These are phyloP conservation scores for Fraxinus ornus DNA, from an alignment of 305 asterid species.

Conservation along the genomic window DNA sequence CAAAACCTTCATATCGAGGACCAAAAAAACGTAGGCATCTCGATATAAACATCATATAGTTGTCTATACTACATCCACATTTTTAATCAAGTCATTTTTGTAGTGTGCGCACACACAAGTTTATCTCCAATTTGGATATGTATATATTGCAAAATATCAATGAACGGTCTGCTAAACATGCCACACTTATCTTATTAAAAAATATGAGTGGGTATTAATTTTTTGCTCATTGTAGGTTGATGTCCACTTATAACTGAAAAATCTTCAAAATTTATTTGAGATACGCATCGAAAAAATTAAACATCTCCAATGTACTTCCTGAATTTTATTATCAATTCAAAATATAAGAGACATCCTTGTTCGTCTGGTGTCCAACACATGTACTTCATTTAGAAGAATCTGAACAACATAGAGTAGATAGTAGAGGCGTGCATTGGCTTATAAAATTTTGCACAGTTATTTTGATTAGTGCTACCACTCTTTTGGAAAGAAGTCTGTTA, in stretches of 20 bases:
- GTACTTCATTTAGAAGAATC: neutral
- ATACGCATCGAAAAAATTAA: neutral
- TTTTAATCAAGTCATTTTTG: neutral
- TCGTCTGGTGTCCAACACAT: neutral
- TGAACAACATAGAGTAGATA: neutral
- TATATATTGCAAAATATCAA: neutral
- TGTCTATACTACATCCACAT: neutral
- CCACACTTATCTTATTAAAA: neutral
- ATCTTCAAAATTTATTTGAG: neutral
- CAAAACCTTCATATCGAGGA: neutral
- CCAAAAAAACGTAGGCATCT: neutral
- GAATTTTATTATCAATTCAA: neutral
- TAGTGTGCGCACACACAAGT: neutral
- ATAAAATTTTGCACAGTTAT: neutral
- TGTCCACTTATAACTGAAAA: neutral
- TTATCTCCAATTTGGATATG: neutral
- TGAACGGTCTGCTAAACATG: neutral
- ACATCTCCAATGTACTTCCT: neutral
- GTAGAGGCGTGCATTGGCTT: neutral
- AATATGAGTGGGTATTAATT: neutral
- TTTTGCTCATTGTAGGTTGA: neutral
- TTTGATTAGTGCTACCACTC: neutral
- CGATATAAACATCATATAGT: neutral
- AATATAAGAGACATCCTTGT: neutral
- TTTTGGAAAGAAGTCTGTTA: neutral